Conservation (phyloP, 495 filamentous ascomycete genomes). For the Aspergillus egyptiacus region DNA sequence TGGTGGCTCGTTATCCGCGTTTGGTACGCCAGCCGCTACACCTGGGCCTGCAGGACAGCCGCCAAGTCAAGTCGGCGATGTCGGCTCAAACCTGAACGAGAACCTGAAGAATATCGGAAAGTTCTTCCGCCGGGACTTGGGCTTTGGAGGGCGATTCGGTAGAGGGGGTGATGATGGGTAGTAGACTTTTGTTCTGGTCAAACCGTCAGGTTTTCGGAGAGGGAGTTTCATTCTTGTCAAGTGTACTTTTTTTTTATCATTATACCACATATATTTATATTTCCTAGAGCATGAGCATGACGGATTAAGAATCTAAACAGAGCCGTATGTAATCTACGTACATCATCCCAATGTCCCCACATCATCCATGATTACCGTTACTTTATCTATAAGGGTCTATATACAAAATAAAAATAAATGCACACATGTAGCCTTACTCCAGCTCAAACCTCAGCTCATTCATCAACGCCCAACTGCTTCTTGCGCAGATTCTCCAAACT, state of each 20-base stretch:
- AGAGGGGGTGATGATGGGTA: constrained; percentile 32
- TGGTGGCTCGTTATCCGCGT: constrained; percentile 4
- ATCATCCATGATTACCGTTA: no score
- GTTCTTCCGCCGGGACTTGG: constrained; percentile 87
- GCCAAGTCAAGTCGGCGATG: constrained; percentile 19
- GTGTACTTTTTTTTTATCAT: background rate
- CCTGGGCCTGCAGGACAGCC: constrained; percentile 5
- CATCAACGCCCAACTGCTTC: constrained; percentile 27
- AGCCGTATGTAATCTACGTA: no score
- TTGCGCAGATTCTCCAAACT: constrained; percentile 69
- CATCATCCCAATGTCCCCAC: no score
- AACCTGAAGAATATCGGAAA: constrained; percentile 93
- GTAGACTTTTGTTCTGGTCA: background rate
- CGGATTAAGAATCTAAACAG: no score
- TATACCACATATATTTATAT: constrained; percentile 4
- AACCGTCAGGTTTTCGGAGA: no score
- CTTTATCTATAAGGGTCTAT: no score
- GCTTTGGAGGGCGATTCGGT: constrained; percentile 71
- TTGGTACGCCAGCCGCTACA: background rate
- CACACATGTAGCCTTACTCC: no score
- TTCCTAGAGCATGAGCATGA: no score
- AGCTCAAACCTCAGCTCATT: no score
- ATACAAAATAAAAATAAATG: no score
- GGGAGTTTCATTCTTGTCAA: background rate
- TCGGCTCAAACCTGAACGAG: constrained; percentile 68